Conservation (phyloP, 2,329 filamentous ascomycete genomes). For the Colletotrichum sublineola region DNA sequence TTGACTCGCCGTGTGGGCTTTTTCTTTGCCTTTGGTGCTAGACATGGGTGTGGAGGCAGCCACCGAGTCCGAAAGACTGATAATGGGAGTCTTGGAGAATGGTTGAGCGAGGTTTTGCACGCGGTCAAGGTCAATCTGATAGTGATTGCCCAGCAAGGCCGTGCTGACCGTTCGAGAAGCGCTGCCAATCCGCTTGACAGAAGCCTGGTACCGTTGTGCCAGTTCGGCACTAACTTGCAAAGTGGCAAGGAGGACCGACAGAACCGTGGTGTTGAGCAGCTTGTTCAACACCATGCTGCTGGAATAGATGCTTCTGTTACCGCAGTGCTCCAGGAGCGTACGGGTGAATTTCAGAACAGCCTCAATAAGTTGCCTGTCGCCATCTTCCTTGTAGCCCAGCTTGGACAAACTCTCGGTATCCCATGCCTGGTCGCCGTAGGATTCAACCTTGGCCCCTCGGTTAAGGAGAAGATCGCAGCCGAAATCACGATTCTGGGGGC, state of each 20-base stretch:
- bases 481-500: conserved; percentile 85
- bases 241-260: conserved; percentile 81
- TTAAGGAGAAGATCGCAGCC: conserved; percentile 73
- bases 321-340: conserved; percentile 92
- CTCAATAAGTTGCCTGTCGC: conserved; percentile 85
- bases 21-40: conserved; percentile 82
- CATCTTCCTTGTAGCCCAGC: conserved; percentile 78
- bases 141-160: conserved; percentile 86
- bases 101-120: conserved; percentile 87
- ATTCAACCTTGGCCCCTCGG: conserved; percentile 65
- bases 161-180: conserved; percentile 76
- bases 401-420: conserved; percentile 62
- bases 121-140: conserved; percentile 81
- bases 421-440: conserved; percentile 64
- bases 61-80: conserved; percentile 63
- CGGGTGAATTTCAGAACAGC: conserved; percentile 87
- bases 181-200: conserved; percentile 81
- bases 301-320: conserved; percentile 94
- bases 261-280: conserved; percentile 87
- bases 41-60: conserved; percentile 67
- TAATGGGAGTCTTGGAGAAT: conserved; percentile 79
- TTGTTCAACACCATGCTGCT: conserved; percentile 93
- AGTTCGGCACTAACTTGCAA: conserved; percentile 87
- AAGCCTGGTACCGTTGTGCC: conserved; percentile 92
- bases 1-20: conserved; percentile 57